Conservation (phyloP, 2,329 filamentous ascomycete species). For the Tolypocladium tundrense region DNA sequence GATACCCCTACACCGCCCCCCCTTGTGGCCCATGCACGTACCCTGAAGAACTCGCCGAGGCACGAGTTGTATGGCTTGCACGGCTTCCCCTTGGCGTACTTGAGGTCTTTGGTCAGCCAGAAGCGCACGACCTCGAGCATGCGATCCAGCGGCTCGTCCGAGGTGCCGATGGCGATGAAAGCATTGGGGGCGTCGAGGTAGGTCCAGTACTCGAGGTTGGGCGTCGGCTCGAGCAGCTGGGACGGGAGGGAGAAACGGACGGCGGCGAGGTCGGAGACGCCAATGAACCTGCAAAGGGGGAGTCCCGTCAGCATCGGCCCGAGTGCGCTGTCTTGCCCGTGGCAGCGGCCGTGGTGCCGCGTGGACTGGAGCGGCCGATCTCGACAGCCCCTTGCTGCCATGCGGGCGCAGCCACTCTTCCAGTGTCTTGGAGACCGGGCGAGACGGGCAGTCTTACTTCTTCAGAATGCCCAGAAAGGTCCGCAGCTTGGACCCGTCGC, state of each 20-base stretch:
- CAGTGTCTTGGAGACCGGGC: slow-evolving; percentile 16
- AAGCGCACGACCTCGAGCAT: slow-evolving; percentile 93
- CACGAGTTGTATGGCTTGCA: slow-evolving; percentile 99
- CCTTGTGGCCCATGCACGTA: slow-evolving; percentile 29
- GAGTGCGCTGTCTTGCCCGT: not conserved
- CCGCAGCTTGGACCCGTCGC: slow-evolving; percentile 80
- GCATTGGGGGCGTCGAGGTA: slow-evolving; percentile 93
- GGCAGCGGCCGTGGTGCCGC: not conserved
- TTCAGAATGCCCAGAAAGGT: slow-evolving; percentile 81
- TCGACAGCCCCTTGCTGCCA: not conserved
- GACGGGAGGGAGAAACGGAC: slow-evolving; percentile 94
- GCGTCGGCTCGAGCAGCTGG: slow-evolving; percentile 89
- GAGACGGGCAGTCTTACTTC: slow-evolving; percentile 47
- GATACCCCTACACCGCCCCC: not conserved
- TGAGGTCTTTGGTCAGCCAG: slow-evolving; percentile 98
- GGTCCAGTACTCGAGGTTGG: slow-evolving; percentile 98
- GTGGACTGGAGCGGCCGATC: not conserved
- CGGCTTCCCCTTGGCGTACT: slow-evolving; percentile 96
- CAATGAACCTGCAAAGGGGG: slow-evolving; percentile 64
- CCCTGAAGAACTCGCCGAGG: slow-evolving; percentile 92
- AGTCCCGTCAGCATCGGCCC: slow-evolving; percentile 4
- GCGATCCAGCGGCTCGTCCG: slow-evolving; percentile 80
- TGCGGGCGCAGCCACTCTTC: not conserved
- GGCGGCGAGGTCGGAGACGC: slow-evolving; percentile 87
- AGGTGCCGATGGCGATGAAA: slow-evolving; percentile 74